These are phyloP conservation scores for Gossypium gossypioides DNA, from an alignment of 441 rosid genomes.

Conservation along the genomic window DNA sequence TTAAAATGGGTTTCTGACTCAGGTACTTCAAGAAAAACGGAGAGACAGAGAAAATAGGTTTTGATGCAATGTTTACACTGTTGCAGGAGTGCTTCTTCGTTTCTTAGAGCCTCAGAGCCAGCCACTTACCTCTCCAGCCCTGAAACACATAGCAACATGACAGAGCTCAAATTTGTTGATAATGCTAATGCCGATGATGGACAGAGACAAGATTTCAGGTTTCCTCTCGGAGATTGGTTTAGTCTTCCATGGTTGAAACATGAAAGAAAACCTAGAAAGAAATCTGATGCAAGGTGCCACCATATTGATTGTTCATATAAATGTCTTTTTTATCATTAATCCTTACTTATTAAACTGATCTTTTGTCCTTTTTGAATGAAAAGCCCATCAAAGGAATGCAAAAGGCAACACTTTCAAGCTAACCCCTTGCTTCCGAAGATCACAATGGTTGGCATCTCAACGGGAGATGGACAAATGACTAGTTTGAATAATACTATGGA, in stretches of 20 bases:
- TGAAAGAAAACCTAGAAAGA: constrained; percentile 21
- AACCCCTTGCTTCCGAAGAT: constrained; percentile 87
- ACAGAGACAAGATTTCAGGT: constrained; percentile 36
- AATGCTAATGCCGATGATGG: constrained; percentile 18
- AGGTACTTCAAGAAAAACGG: not conserved
- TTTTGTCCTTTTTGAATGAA: constrained; percentile 18
- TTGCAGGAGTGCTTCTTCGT: constrained; percentile 66
- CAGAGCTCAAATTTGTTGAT: constrained; percentile 31
- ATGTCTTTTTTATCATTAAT: not conserved
- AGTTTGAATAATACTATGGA: constrained; percentile 81
- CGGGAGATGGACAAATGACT: constrained; percentile 70
- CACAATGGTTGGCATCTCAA: constrained; percentile 93
- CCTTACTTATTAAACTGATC: not conserved
- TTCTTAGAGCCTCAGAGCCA: constrained; percentile 45
- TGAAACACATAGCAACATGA: constrained; percentile 24
- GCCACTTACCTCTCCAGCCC: constrained; percentile 25
- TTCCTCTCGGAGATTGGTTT: constrained; percentile 68
- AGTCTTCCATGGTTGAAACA: constrained; percentile 37
- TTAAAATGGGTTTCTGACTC: not conserved
- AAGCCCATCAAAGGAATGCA: constrained; percentile 22
- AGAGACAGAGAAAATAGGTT: not conserved
- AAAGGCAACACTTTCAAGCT: constrained; percentile 29
- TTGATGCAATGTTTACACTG: constrained; percentile 10
- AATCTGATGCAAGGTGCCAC: constrained; percentile 36
- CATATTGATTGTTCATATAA: not conserved